phyloP scores from a whole-genome alignment of 257 asterid species.

The Striga asiatica region DNA sequence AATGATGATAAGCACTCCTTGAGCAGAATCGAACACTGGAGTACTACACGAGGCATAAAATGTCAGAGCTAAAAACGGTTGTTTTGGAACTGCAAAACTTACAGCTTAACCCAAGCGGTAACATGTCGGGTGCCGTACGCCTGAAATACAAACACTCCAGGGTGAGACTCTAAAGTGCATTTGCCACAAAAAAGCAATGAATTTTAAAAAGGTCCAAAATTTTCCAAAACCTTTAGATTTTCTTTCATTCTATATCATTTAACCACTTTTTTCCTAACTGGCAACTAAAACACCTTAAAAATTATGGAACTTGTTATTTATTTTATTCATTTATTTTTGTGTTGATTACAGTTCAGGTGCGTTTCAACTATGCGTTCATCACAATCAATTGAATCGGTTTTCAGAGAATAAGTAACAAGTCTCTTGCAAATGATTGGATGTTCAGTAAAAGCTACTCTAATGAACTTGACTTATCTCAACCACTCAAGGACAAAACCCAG shows the following conservation, averaged over 20 bases:
- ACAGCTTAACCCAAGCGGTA: constrained; percentile 44
- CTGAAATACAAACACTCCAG: constrained; percentile 80
- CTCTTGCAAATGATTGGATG: constrained; percentile 12
- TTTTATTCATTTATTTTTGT: neutral
- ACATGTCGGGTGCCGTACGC: constrained; percentile 49
- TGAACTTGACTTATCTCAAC: constrained; percentile 17
- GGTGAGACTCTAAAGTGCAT: constrained; percentile 29
- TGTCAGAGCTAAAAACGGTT: constrained; percentile 42
- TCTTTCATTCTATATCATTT: no score
- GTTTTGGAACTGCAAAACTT: constrained; percentile 60
- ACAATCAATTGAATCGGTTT: constrained; percentile 41
- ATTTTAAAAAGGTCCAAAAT: no score
- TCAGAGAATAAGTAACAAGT: constrained; percentile 21
- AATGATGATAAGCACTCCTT: neutral
- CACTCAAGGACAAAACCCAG: constrained; percentile 19
- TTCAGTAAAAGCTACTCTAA: constrained; percentile 18
- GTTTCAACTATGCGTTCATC: constrained; percentile 54
- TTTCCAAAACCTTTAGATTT: no score
- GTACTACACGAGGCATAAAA: constrained; percentile 59
- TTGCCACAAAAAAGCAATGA: neutral
- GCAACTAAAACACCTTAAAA: no score
- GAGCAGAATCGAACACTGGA: constrained; percentile 85
- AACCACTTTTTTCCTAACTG: no score
- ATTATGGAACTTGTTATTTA: no score
- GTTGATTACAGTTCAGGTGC: constrained; percentile 60